A percentile compares a stretch with the other conserved stretches of the same genome.
Conservation (phyloP, 1,284 basidiomycete genomes). For the Porodaedalea pini region DNA sequence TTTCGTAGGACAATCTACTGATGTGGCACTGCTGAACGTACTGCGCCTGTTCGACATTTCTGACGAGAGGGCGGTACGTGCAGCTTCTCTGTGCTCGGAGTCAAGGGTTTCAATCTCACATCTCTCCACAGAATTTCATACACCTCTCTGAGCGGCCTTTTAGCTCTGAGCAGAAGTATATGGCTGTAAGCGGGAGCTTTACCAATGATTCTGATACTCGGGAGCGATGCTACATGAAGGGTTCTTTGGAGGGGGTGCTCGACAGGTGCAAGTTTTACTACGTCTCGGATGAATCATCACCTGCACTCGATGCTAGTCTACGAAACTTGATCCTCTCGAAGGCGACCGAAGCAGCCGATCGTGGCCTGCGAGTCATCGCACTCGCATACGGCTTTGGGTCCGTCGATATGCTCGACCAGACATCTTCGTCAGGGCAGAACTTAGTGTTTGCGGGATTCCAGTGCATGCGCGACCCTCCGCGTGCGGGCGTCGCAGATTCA, state of each 20-base stretch:
- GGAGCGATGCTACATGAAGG: conserved; percentile 89
- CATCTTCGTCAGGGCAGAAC: conserved; percentile 40
- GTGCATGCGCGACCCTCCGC: conserved; percentile 94
- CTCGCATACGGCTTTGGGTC: conserved; percentile 83
- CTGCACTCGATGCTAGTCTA: conserved; percentile 67
- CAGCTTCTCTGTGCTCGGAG: conserved; percentile 1
- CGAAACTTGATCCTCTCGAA: conserved; percentile 64
- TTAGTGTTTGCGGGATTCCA: conserved; percentile 90
- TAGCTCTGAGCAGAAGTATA: conserved; percentile 89
- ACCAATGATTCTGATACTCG: conserved; percentile 41
- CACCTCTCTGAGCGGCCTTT: conserved; percentile 83
- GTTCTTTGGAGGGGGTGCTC: conserved; percentile 86
- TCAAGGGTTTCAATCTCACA: not conserved
- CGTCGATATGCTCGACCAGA: conserved; percentile 37
- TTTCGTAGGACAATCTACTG: conserved; percentile 88
- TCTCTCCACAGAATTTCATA: conserved; percentile 55
- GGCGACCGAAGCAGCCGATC: conserved; percentile 67
- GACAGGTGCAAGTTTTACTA: conserved; percentile 86
- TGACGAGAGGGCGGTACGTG: conserved; percentile 44
- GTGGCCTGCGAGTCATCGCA: conserved; percentile 84
- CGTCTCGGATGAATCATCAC: conserved; percentile 80
- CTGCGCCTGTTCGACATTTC: conserved; percentile 66
- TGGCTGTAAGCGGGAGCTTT: conserved; percentile 75
- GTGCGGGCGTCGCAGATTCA: conserved; percentile 89
- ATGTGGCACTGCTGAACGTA: conserved; percentile 88